These are phyloP conservation scores for Mollisiaceae sp. DNA, from an alignment of 2,329 filamentous ascomycete genomes.

Conservation along the genomic window DNA sequence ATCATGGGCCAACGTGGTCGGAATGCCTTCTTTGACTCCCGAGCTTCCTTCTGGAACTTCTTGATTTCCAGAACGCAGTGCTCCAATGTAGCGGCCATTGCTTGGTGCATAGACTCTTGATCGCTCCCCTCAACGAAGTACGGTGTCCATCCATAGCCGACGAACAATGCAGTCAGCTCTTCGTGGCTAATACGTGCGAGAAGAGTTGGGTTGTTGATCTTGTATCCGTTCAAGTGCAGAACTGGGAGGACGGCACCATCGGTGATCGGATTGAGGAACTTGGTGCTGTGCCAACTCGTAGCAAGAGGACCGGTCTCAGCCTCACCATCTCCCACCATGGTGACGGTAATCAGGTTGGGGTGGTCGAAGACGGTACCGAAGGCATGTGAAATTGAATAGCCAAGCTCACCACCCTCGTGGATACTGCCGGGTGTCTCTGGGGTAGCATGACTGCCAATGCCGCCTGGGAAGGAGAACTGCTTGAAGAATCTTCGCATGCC, in stretches of 20 bases:
- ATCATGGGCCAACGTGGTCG: slow-evolving; percentile 81
- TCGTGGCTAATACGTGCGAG: slow-evolving; percentile 76
- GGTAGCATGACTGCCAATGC: slow-evolving; percentile 78
- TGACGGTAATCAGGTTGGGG: slow-evolving; percentile 74
- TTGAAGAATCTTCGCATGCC: slow-evolving; percentile 81
- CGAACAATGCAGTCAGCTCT: slow-evolving; percentile 71
- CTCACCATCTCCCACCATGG: slow-evolving; percentile 82
- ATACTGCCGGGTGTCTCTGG: slow-evolving; percentile 79
- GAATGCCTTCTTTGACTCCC: slow-evolving; percentile 71
- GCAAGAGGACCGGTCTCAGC: slow-evolving; percentile 81
- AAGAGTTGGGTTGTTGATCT: slow-evolving; percentile 81
- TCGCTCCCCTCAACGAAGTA: slow-evolving; percentile 83
- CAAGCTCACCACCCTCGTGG: slow-evolving; percentile 81
- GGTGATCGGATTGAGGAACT: slow-evolving; percentile 79
- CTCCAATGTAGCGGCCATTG: slow-evolving; percentile 79
- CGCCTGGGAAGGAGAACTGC: slow-evolving; percentile 81
- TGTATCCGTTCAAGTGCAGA: slow-evolving; percentile 82
- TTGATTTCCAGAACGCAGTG: slow-evolving; percentile 73
- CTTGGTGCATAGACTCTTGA: slow-evolving; percentile 76
- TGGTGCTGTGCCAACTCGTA: slow-evolving; percentile 81
- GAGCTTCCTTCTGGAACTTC: slow-evolving; percentile 71
- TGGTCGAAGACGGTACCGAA: slow-evolving; percentile 80
- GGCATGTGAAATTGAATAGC: slow-evolving; percentile 81
- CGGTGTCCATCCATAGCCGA: slow-evolving; percentile 78
- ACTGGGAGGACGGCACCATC: slow-evolving; percentile 80